Percentiles rank a stretch among this genome's conserved stretches.
phyloP scores from a whole-genome alignment of 441 rosid species.

The Corymbia citriodora region DNA sequence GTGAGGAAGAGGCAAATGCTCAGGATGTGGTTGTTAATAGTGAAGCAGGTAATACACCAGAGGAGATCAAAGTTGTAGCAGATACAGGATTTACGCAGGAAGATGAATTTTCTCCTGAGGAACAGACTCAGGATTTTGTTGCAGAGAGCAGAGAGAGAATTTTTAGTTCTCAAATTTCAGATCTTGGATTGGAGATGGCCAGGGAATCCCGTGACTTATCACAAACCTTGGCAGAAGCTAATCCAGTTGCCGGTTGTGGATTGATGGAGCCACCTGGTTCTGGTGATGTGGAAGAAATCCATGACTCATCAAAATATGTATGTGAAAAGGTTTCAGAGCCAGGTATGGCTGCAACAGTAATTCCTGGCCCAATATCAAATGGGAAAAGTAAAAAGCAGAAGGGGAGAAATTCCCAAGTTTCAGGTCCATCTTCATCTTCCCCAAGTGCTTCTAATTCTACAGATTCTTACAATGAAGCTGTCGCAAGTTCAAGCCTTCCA shows the following conservation, averaged over 20 bases:
- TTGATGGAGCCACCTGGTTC: conserved; percentile 27
- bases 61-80: conserved; percentile 62
- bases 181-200: conserved; percentile 51
- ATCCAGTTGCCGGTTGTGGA: conserved; percentile 14
- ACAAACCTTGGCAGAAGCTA: conserved; percentile 36
- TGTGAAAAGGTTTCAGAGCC: conserved; percentile 41
- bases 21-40: conserved; percentile 44
- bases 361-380: conserved; percentile 34
- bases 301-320: conserved; percentile 35
- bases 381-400: conserved; percentile 60
- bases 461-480: conserved; percentile 48
- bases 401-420: conserved; percentile 46
- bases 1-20: conserved; percentile 35
- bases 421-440: conserved; percentile 46
- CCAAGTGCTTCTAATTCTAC: conserved; percentile 53
- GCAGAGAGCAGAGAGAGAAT: conserved; percentile 45
- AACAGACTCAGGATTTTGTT: conserved; percentile 26
- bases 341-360: conserved; percentile 21
- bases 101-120: conserved; percentile 37
- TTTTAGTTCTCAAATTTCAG: conserved; percentile 75
- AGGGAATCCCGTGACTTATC: conserved; percentile 43
- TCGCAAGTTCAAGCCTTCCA: conserved; percentile 34
- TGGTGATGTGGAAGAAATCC: conserved; percentile 32
- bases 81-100: conserved; percentile 36
- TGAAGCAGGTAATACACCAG: conserved; percentile 33